Evolutionary conservation across 345 rosid genomes (phyloP).

Genomic region (Linum tenue): DNA sequence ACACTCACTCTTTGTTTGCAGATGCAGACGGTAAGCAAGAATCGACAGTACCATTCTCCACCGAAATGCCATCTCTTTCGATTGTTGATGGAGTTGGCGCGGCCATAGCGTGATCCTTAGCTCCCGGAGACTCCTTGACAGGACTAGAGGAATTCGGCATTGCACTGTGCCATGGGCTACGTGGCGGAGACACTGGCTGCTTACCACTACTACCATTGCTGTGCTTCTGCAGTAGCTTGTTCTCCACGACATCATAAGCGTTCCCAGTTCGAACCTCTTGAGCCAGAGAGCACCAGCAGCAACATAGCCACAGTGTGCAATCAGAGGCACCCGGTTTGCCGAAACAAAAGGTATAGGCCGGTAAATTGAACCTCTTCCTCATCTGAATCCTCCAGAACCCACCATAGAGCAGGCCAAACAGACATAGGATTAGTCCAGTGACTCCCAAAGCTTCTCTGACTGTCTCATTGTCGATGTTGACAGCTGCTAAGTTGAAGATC

Average conservation of each 20-base stretch:
- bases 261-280: constrained; percentile 84
- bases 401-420: constrained; percentile 77
- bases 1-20: neutral
- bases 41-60: neutral
- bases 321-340: constrained; percentile 47
- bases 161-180: no score
- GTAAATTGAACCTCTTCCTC: constrained; percentile 74
- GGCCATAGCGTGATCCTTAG: constrained; percentile 40
- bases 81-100: constrained; percentile 59
- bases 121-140: constrained; percentile 6
- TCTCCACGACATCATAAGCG: constrained; percentile 58
- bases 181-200: neutral
- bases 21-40: neutral
- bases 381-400: constrained; percentile 97
- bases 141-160: no score
- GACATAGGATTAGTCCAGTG: constrained; percentile 65
- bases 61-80: constrained; percentile 26
- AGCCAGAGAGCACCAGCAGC: constrained; percentile 92
- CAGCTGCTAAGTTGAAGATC: constrained; percentile 83
- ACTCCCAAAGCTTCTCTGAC: constrained; percentile 56
- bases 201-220: constrained; percentile 12
- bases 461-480: constrained; percentile 52
- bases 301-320: constrained; percentile 70
- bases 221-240: constrained; percentile 32
- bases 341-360: constrained; percentile 63